Evolutionary conservation across 345 rosid genomes (phyloP), one percentile per base, ranked within the genome.

Genomic region (Linum lewisii): DNA sequence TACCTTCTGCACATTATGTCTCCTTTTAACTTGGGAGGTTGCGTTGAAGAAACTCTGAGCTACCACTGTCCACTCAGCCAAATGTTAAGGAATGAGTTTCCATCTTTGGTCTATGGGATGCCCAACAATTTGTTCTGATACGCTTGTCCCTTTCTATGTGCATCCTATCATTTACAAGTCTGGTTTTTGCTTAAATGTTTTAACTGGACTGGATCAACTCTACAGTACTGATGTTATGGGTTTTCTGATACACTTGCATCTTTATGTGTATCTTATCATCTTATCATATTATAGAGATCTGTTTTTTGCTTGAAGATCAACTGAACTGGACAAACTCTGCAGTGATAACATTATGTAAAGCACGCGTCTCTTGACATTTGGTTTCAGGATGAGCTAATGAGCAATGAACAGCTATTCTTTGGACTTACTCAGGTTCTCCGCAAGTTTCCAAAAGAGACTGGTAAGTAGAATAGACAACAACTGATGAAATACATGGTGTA

Each of bases 361-460:
- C 36, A 22, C 53, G 32, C 13, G 68, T 56, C 50, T 69, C 47
- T 58, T 66, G 61, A 53, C 57, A 51, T 60, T 54, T 76, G 62
- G 61, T 75, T 65, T 57, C 85, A 92, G 97, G 98, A 88, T 76
- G 98, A 92, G 76, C 68, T 92, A 65, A 84, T 88, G 97, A 82
- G 85, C 82, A 84, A 86, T 73, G 98, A 92, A 65, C 94, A 88
- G 68, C 83, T 88, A 49, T 92, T 88, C 77, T 92, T 83, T 79
- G 97, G 98, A 69, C 93, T 92, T 51, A 80, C 98, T 66, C 97
- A 92, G 78, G 89, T 81, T 67, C 76, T 92, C 74, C 87, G 91
- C 22, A 92, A 92, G 77, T 92, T 92, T 74, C 98, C 97, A 54
- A 92, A 83, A 78, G 98, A 92, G 75, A 86, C 86, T 42, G 98